phyloP scores from a whole-genome alignment of 2,329 filamentous ascomycete species.

The Microcyclosporella mali region DNA sequence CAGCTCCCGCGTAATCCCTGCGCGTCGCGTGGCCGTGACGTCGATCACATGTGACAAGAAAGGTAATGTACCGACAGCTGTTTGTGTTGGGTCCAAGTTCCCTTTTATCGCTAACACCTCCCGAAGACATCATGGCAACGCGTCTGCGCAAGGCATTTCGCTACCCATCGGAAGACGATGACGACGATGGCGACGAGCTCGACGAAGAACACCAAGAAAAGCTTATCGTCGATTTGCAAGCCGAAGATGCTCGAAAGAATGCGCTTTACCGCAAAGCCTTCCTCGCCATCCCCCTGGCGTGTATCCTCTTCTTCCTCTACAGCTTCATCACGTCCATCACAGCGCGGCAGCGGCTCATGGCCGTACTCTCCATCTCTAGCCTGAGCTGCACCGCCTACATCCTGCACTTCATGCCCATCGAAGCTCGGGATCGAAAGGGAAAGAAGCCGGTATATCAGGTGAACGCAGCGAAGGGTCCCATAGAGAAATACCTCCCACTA shows the following conservation, averaged over 20 bases:
- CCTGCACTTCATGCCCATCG: constrained; percentile 40
- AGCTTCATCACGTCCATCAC: constrained; percentile 38
- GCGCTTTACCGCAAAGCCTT: constrained; percentile 42
- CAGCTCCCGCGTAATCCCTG: too few relatives aligned
- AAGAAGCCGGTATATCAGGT: constrained; percentile 27
- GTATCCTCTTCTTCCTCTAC: constrained; percentile 50
- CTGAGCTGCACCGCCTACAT: constrained; percentile 58
- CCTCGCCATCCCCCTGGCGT: constrained; percentile 53
- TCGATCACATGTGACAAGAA: too few relatives aligned
- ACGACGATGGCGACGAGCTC: constrained; percentile 51
- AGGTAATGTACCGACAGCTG: too few relatives aligned
- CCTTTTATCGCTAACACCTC: too few relatives aligned
- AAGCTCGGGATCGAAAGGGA: constrained; percentile 42
- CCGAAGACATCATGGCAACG: background rate
- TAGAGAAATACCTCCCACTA: constrained; percentile 54
- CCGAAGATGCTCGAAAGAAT: constrained; percentile 44
- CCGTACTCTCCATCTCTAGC: constrained; percentile 56
- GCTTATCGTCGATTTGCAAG: constrained; percentile 52
- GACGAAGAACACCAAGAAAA: constrained; percentile 69
- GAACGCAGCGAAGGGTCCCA: constrained; percentile 37
- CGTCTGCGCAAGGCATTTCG: constrained; percentile 66
- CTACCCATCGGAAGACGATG: constrained; percentile 60
- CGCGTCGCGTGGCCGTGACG: too few relatives aligned
- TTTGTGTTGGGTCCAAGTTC: too few relatives aligned
- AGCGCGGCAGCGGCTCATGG: constrained; percentile 38